Base-by-base conservation (phyloP, 306 rosid species). In the Castanea crenata region DNA sequence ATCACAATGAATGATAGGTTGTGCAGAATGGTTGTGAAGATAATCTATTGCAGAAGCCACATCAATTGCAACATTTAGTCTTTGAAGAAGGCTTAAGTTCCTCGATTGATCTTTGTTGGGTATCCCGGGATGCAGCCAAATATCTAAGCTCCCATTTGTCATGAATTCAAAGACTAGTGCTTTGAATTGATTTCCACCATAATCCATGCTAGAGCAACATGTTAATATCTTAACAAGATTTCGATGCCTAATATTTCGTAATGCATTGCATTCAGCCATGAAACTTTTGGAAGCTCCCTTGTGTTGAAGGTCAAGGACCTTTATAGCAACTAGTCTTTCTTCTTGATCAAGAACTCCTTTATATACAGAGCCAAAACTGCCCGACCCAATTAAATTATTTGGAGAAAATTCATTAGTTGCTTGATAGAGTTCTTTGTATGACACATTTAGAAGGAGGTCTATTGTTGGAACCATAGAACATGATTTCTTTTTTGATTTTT, bases 131-230 rank as follows among this genome's bases (percentile, higher is more conserved):
- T 83, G 80, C 14, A 83, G 5, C 86, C 86, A 83, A 12, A 27
- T 29, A 59, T 83, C 87, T 23, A 83, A 83, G 81, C 78, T 79
- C 56, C 84, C 84, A 63, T 79, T 79, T 71, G 35, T 62, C 87
- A 83, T 80, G 55, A 63, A 80, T 11, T 64, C 55, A 46, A 79
- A 83, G 65, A 83, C 83, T 1, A 83, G 67, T 62, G 84, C 87
- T 76, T 83, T 75, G 25, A 83, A 83, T 35, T 75, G 78, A 38
- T 70, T 74, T 6, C 86, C 86, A 14, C 71, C 31, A 71, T 79
- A 80, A 71, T 76, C 81, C 2, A 13, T 16, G 49, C 78, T 72
- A 0, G 87, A 79, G 59, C 86, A 79, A 49, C 84, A 79, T 71
- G 87, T 83, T 23, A 79, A 46, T 79, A 83, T 56, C 59, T 76